These are phyloP conservation scores for Pulveroboletus sp. DNA, from an alignment of 768 basidiomycete genomes.

Conservation along the genomic window DNA sequence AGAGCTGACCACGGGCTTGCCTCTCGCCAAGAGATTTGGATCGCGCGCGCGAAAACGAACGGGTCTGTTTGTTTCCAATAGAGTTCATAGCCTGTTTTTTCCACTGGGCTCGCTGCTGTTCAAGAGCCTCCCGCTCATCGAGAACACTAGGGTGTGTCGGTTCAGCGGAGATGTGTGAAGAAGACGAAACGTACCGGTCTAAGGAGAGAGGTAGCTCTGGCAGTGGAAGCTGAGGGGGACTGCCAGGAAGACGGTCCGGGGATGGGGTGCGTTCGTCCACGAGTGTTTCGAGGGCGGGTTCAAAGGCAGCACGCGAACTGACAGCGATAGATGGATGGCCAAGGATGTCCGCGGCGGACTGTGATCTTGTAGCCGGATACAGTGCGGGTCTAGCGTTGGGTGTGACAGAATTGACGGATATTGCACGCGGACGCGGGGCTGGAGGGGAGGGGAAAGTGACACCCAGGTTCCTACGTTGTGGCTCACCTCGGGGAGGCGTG, in stretches of 20 bases:
- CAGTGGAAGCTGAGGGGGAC: conserved; percentile 50
- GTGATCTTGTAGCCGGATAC: conserved; percentile 17
- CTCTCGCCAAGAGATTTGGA: conserved; percentile 28
- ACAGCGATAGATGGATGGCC: conserved; percentile 7
- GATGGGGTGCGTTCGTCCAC: conserved; percentile 11
- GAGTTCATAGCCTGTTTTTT: conserved; percentile 58
- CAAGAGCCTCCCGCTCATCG: conserved; percentile 56
- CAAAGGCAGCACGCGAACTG: conserved; percentile 3
- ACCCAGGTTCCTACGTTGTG: neutral
- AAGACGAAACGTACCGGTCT: conserved; percentile 32
- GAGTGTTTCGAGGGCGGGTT: conserved; percentile 19
- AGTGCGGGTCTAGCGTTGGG: neutral
- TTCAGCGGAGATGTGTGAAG: neutral
- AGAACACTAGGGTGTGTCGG: conserved; percentile 48
- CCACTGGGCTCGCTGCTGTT: conserved; percentile 66
- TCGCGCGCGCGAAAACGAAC: conserved; percentile 60
- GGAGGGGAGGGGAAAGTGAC: conserved; percentile 9
- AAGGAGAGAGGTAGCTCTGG: conserved; percentile 61
- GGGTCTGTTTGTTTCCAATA: conserved; percentile 59
- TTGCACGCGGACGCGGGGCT: conserved; percentile 20
- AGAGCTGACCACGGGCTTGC: conserved; percentile 14
- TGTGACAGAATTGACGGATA: conserved; percentile 9
- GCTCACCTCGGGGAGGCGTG: conserved; percentile 35
- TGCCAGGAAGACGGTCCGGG: neutral
- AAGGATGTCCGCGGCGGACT: conserved; percentile 20